A percentile compares a stretch with the other conserved stretches of the same genome.
These are phyloP conservation scores for Pseudogymnoascus pannorum DNA, from an alignment of 2,329 filamentous ascomycete species.

Conservation along the genomic window DNA sequence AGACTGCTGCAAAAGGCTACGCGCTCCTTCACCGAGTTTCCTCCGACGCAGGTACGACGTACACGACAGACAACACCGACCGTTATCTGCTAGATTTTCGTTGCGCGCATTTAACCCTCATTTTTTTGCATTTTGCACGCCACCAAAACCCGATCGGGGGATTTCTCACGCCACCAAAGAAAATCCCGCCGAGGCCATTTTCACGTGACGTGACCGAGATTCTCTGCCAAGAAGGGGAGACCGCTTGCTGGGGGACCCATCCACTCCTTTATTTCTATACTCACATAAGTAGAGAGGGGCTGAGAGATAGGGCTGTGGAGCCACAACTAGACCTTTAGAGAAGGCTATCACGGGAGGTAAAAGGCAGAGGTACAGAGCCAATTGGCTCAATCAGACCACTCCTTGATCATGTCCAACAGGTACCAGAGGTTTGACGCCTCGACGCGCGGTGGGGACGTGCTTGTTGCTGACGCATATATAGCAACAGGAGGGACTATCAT, in stretches of 20 bases:
- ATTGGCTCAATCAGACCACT: neutral
- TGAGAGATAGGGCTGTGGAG: conserved; percentile 3
- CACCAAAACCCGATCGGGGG: neutral
- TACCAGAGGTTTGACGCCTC: conserved; percentile 5
- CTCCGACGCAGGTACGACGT: conserved; percentile 4
- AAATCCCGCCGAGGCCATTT: neutral
- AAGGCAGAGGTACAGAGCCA: conserved; percentile 1
- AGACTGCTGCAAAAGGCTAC: conserved; percentile 2
- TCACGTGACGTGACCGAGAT: conserved; percentile 2
- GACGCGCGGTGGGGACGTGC: neutral
- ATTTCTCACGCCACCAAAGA: neutral
- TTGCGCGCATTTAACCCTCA: neutral
- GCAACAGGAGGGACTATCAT: conserved; percentile 51
- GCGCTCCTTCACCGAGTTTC: neutral
- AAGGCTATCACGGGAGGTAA: neutral
- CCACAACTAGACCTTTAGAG: conserved; percentile 5
- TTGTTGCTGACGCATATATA: conserved; percentile 10
- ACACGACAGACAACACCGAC: neutral
- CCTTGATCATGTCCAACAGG: conserved; percentile 10
- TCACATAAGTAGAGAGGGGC: conserved; percentile 8
- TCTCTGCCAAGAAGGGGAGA: conserved; percentile 1
- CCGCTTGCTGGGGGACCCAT: neutral
- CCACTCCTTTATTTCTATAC: conserved; percentile 5
- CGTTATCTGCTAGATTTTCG: neutral
- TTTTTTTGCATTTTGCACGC: neutral